These are phyloP conservation scores for Dissophora globulifera DNA, from an alignment of 192 early-diverging fungal species.

Conservation along the genomic window DNA sequence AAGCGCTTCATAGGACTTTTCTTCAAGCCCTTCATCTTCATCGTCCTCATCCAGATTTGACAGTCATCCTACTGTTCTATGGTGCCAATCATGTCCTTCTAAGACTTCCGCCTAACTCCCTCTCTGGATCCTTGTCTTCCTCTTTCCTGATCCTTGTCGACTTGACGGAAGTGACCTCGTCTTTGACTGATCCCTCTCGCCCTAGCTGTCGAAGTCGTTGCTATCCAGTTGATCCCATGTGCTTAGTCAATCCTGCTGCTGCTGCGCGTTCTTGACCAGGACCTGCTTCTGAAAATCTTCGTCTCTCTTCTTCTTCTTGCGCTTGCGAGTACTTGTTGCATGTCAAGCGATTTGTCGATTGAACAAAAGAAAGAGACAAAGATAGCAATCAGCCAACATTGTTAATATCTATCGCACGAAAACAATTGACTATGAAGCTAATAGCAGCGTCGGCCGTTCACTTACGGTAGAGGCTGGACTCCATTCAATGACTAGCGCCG, in stretches of 20 bases:
- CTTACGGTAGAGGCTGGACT: conserved; percentile 37
- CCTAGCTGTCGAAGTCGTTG: too few species aligned
- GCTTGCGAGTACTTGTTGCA: conserved; percentile 21
- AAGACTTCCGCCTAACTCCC: too few species aligned
- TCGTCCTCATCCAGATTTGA: too few species aligned
- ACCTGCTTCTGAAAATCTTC: conserved; percentile 49
- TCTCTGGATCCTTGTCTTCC: too few species aligned
- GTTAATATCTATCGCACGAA: not conserved
- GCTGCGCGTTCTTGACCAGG: conserved; percentile 50
- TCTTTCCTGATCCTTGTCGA: conserved; percentile 15
- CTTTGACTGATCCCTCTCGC: not conserved
- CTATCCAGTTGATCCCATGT: conserved; percentile 41
- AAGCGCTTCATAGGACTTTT: too few species aligned
- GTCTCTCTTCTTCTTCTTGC: conserved; percentile 50
- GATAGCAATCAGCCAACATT: not conserved
- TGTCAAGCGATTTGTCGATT: not conserved
- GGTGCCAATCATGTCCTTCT: too few species aligned
- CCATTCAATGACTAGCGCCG: conserved; percentile 41
- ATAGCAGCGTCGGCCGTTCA: too few species aligned
- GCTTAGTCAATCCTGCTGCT: too few species aligned
- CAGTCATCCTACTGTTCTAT: too few species aligned
- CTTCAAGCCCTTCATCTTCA: too few species aligned
- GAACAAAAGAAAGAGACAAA: not conserved
- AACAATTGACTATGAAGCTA: too few species aligned
- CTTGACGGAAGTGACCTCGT: not conserved